These are phyloP conservation scores for Melocanna baccifera DNA, from an alignment of 176 grass and related monocot genomes.

Conservation along the genomic window DNA sequence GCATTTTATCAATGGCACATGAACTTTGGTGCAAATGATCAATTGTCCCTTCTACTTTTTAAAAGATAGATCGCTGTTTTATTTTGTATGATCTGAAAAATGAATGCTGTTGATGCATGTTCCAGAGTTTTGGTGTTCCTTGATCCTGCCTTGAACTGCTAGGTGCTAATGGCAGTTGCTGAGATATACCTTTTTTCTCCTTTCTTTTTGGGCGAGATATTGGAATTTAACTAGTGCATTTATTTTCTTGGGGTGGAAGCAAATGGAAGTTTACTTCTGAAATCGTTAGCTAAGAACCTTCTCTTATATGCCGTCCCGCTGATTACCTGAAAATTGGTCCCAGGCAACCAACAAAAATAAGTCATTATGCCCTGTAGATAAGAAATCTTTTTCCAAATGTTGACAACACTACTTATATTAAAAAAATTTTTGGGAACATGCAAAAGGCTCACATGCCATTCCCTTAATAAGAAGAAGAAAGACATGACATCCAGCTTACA, in stretches of 20 bases:
- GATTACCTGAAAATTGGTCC: constrained; percentile 8
- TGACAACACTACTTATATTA: background rate
- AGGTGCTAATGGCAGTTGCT: background rate
- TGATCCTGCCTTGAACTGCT: constrained; percentile 31
- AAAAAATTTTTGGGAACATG: no score
- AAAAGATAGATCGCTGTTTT: background rate
- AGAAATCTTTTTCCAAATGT: background rate
- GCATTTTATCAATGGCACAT: no score
- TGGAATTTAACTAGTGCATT: background rate
- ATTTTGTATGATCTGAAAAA: background rate
- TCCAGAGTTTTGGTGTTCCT: background rate
- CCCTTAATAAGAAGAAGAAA: no score
- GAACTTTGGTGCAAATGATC: no score
- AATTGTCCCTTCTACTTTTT: background rate
- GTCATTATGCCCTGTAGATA: background rate
- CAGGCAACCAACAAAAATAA: constrained; percentile 22
- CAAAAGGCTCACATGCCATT: no score
- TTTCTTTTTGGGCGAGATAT: constrained; percentile 17
- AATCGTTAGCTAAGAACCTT: background rate
- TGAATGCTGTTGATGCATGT: constrained; percentile 6
- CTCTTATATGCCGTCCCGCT: background rate
- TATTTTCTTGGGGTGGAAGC: background rate
- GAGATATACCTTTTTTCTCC: background rate
- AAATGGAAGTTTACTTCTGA: background rate
- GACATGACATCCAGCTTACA: no score